phyloP scores from a whole-genome alignment of 2,329 filamentous ascomycete species.

The Aspergillus ruber region DNA sequence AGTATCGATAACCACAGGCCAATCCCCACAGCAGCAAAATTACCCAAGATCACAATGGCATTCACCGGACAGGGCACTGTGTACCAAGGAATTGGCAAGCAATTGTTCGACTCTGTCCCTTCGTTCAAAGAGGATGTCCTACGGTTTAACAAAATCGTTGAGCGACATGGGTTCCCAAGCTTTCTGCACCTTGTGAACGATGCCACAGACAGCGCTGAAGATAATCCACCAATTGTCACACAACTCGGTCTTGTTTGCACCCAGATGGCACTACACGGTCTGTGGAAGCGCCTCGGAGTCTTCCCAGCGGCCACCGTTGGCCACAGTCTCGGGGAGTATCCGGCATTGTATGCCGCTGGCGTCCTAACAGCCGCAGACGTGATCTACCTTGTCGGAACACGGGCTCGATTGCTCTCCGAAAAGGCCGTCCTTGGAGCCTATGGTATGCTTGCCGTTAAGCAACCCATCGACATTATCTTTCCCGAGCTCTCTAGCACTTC shows the following conservation, averaged over 20 bases:
- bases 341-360: slow-evolving; percentile 34
- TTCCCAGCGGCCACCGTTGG: slow-evolving; percentile 34
- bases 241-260: slow-evolving; percentile 34
- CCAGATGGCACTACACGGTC: slow-evolving; percentile 33
- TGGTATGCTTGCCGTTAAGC: slow-evolving; percentile 39
- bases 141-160: slow-evolving; percentile 25
- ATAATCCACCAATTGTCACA: slow-evolving; percentile 23
- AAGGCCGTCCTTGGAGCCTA: slow-evolving; percentile 37
- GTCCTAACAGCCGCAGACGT: slow-evolving; percentile 31
- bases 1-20: slow-evolving; percentile 19
- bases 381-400: slow-evolving; percentile 35
- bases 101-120: slow-evolving; percentile 26
- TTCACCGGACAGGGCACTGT: slow-evolving; percentile 37
- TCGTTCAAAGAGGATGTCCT: slow-evolving; percentile 26
- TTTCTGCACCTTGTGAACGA: slow-evolving; percentile 29
- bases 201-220: slow-evolving; percentile 21
- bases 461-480: slow-evolving; percentile 18
- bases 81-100: slow-evolving; percentile 31
- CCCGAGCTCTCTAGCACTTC: slow-evolving; percentile 24
- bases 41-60: slow-evolving; percentile 26
- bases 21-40: slow-evolving; percentile 15
- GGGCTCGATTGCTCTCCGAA: slow-evolving; percentile 36
- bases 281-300: slow-evolving; percentile 31
- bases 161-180: slow-evolving; percentile 30
- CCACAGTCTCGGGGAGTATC: slow-evolving; percentile 39